Evolutionary conservation across 139 green algal species (phyloP).

Genomic region (Micromonas pusilla): DNA sequence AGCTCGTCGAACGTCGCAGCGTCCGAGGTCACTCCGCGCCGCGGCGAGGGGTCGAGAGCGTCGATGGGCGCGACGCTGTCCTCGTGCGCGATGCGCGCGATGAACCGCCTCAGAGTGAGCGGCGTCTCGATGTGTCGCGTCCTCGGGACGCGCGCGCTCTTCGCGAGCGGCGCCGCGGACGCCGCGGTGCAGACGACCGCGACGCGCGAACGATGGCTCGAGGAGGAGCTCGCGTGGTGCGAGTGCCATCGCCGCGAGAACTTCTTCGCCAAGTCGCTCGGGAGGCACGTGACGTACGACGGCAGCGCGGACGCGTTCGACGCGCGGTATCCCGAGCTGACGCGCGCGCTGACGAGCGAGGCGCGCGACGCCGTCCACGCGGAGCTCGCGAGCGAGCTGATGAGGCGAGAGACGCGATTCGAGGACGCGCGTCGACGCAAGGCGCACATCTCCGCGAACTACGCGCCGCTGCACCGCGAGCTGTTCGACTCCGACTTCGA

Average conservation of each 20-base stretch:
- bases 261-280: background rate
- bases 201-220: background rate
- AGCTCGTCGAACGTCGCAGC: too few species aligned
- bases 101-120: too few species aligned
- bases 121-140: too few species aligned
- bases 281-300: background rate
- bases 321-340: background rate
- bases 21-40: too few species aligned
- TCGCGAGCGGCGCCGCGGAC: too few species aligned
- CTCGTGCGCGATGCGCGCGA: too few species aligned
- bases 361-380: background rate
- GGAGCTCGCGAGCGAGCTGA: background rate
- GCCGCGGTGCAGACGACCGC: too few species aligned
- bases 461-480: background rate
- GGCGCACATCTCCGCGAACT: background rate
- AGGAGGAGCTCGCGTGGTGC: background rate
- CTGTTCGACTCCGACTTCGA: too few species aligned
- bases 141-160: too few species aligned
- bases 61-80: too few species aligned
- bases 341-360: background rate
- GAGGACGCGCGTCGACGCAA: too few species aligned
- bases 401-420: background rate
- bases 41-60: too few species aligned
- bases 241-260: background rate
- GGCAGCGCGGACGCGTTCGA: background rate